A percentile compares a stretch with the other conserved stretches of the same genome.
Conservation (phyloP, 1,284 basidiomycete genomes). For the Athelia sp. region DNA sequence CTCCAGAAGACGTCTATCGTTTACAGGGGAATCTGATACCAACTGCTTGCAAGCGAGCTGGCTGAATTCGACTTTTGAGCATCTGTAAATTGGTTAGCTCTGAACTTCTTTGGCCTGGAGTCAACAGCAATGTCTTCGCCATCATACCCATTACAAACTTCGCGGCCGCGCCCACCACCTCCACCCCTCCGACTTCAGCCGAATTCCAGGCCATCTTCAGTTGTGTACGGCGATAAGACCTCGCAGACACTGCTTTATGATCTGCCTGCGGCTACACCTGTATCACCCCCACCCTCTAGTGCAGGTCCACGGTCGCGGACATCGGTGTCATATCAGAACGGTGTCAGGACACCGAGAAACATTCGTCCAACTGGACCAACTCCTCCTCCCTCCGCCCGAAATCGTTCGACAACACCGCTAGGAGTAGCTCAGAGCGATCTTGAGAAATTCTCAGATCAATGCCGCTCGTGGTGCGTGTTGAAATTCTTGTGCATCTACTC, state of each 20-base stretch:
- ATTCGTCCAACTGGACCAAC: constrained; percentile 49
- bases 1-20: no score
- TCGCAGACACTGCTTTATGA: constrained; percentile 67
- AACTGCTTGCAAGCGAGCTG: no score
- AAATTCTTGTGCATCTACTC: neutral
- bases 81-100: no score
- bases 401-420: constrained; percentile 60
- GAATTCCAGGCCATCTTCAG: constrained; percentile 40
- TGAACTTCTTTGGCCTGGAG: neutral
- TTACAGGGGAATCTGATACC: no score
- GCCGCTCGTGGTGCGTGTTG: constrained; percentile 60
- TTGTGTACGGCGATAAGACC: constrained; percentile 34
- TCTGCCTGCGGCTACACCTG: constrained; percentile 55
- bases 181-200: constrained; percentile 54
- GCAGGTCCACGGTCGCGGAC: constrained; percentile 34
- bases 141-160: constrained; percentile 59
- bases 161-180: constrained; percentile 59
- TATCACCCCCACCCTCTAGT: constrained; percentile 44
- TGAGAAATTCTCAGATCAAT: constrained; percentile 67
- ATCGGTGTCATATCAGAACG: constrained; percentile 39
- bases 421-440: constrained; percentile 56
- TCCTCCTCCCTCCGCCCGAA: constrained; percentile 49
- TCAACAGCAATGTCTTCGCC: constrained; percentile 43
- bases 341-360: constrained; percentile 38
- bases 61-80: no score